These are phyloP conservation scores for Neofusicoccum cordaticola DNA, from an alignment of 2,329 filamentous ascomycete species.

Conservation along the genomic window DNA sequence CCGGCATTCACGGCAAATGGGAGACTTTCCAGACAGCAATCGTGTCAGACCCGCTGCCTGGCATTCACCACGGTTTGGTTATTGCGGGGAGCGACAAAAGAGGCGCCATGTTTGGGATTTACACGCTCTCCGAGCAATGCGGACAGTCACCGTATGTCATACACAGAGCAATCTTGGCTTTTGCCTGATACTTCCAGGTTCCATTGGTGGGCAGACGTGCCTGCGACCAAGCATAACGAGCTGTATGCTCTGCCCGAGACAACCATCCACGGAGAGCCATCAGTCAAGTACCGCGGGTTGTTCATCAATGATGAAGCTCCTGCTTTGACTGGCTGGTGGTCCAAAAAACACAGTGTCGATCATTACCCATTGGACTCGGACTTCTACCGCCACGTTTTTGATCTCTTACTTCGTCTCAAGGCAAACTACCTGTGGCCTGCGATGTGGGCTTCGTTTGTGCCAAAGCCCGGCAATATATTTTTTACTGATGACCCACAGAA, in stretches of 20 bases:
- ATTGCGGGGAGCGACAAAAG: constrained; percentile 24
- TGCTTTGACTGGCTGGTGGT: constrained; percentile 20
- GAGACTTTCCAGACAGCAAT: neutral
- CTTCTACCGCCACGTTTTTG: constrained; percentile 20
- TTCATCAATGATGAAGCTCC: constrained; percentile 23
- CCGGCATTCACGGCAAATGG: neutral
- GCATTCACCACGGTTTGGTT: constrained; percentile 8
- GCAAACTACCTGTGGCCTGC: constrained; percentile 26
- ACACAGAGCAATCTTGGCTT: too few relatives aligned
- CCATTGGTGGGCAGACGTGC: constrained; percentile 22
- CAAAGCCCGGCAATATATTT: constrained; percentile 22
- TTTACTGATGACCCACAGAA: constrained; percentile 24
- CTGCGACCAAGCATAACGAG: constrained; percentile 11
- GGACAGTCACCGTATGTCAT: constrained; percentile 22
- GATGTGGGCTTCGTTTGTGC: constrained; percentile 23
- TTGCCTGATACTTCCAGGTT: neutral
- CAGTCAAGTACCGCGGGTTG: constrained; percentile 20
- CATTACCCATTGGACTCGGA: constrained; percentile 15
- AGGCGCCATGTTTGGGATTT: constrained; percentile 23
- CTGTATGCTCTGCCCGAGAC: constrained; percentile 16
- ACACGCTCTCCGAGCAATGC: constrained; percentile 24
- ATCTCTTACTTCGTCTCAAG: constrained; percentile 20
- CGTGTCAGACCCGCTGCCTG: neutral
- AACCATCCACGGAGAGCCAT: constrained; percentile 18
- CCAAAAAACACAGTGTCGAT: constrained; percentile 11